These are phyloP conservation scores for Incumbomyces lentus DNA, from an alignment of 2,329 filamentous ascomycete genomes.

Conservation along the genomic window DNA sequence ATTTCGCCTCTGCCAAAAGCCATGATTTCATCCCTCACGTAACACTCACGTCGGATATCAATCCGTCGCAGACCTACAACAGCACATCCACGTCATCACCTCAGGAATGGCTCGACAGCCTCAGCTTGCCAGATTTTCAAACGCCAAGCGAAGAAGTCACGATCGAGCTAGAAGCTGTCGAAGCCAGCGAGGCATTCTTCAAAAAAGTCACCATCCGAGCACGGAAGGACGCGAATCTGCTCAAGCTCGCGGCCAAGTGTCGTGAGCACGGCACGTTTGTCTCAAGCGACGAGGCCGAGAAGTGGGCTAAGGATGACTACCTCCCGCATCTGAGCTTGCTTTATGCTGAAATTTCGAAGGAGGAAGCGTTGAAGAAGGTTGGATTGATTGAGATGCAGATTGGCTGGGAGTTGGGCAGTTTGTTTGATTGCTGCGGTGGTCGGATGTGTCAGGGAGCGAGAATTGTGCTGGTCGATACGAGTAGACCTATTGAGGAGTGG, in stretches of 20 bases:
- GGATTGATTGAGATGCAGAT: constrained; percentile 13
- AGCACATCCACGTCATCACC: constrained; percentile 9
- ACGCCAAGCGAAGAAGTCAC: constrained; percentile 8
- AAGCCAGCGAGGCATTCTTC: constrained; percentile 13
- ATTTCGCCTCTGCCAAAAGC: constrained; percentile 8
- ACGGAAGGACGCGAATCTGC: constrained; percentile 10
- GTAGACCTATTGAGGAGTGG: constrained; percentile 10
- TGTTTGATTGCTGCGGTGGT: constrained; percentile 16
- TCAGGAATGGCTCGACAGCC: constrained; percentile 13
- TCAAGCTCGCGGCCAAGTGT: constrained; percentile 10
- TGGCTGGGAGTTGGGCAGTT: constrained; percentile 12
- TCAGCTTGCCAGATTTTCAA: constrained; percentile 11
- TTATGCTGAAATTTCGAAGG: constrained; percentile 12
- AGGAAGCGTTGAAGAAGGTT: constrained; percentile 13
- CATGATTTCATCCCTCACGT: constrained; percentile 13
- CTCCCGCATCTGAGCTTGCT: constrained; percentile 14
- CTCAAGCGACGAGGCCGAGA: constrained; percentile 3
- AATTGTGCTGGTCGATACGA: constrained; percentile 15
- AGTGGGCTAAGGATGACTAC: constrained; percentile 14
- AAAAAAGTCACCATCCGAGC: constrained; percentile 12
- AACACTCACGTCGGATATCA: constrained; percentile 13
- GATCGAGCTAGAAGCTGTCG: constrained; percentile 12
- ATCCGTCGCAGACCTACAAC: constrained; percentile 1
- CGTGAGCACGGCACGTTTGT: constrained; percentile 5
- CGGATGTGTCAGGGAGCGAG: constrained; percentile 11